Percentiles rank a stretch among this genome's conserved stretches.
Evolutionary conservation across 2,329 filamentous ascomycete genomes (phyloP).

Genomic region (Endoconidiophora polonica): DNA sequence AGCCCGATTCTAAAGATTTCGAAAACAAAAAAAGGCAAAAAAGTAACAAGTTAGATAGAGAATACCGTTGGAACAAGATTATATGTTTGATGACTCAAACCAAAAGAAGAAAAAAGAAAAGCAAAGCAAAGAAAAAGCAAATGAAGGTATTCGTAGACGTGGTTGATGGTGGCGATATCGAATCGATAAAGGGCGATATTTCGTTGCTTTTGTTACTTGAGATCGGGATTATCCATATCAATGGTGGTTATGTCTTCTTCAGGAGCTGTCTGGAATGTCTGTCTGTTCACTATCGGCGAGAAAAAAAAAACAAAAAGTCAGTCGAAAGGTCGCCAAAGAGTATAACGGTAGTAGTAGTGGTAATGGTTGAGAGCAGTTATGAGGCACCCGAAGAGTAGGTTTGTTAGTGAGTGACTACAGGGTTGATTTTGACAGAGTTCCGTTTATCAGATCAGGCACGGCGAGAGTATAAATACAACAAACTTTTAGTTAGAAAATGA

Average conservation of each 20-base stretch:
- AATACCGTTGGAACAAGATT: no score
- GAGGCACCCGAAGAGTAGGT: constrained; percentile 2
- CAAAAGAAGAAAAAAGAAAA: no score
- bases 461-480: not conserved
- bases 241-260: not conserved
- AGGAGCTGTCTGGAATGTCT: not conserved
- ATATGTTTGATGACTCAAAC: no score
- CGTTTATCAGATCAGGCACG: not conserved
- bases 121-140: no score
- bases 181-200: no score
- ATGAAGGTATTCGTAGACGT: no score
- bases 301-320: constrained; percentile 3
- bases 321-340: constrained; percentile 1
- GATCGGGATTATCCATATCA: not conserved
- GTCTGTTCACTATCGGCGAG: not conserved
- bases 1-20: no score
- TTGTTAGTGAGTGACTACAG: not conserved
- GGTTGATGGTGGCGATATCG: no score
- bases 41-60: no score
- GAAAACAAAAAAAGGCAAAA: no score
- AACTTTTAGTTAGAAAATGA: not conserved
- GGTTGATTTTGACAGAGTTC: not conserved
- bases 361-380: not conserved
- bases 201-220: no score
- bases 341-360: not conserved